These are phyloP conservation scores for Talaromyces sp. DNA, from an alignment of 2,329 filamentous ascomycete genomes.

Conservation along the genomic window DNA sequence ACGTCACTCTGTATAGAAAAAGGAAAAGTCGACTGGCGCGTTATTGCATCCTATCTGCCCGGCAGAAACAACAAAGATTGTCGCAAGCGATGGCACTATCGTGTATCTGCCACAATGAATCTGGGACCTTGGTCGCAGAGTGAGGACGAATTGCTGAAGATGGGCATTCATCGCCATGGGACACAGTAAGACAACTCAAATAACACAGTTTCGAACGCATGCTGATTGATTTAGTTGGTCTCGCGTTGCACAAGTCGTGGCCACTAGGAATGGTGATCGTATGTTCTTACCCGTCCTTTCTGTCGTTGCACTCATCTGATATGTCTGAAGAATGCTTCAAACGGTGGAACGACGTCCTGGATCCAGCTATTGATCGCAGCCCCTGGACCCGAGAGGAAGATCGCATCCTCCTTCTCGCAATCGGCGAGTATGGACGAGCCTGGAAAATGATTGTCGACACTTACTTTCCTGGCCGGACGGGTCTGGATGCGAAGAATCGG, in stretches of 20 bases:
- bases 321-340: constrained; percentile 16
- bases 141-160: constrained; percentile 17
- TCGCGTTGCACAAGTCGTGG: constrained; percentile 19
- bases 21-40: constrained; percentile 19
- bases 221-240: constrained; percentile 14
- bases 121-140: constrained; percentile 16
- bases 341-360: constrained; percentile 19
- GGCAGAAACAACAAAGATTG: constrained; percentile 20
- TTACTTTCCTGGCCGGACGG: constrained; percentile 18
- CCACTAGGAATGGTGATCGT: constrained; percentile 19
- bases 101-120: constrained; percentile 18
- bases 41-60: constrained; percentile 17
- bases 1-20: constrained; percentile 5
- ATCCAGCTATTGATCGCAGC: constrained; percentile 18
- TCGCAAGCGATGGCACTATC: constrained; percentile 20
- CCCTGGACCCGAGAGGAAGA: constrained; percentile 19
- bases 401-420: constrained; percentile 11
- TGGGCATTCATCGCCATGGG: constrained; percentile 18
- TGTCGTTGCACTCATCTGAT: not conserved
- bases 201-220: not conserved
- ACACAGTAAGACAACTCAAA: constrained; percentile 10
- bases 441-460: constrained; percentile 20
- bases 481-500: constrained; percentile 19
- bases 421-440: constrained; percentile 14
- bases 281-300: not conserved